These are phyloP conservation scores for Diaporthe sp. DNA, from an alignment of 2,329 filamentous ascomycete species.

Conservation along the genomic window DNA sequence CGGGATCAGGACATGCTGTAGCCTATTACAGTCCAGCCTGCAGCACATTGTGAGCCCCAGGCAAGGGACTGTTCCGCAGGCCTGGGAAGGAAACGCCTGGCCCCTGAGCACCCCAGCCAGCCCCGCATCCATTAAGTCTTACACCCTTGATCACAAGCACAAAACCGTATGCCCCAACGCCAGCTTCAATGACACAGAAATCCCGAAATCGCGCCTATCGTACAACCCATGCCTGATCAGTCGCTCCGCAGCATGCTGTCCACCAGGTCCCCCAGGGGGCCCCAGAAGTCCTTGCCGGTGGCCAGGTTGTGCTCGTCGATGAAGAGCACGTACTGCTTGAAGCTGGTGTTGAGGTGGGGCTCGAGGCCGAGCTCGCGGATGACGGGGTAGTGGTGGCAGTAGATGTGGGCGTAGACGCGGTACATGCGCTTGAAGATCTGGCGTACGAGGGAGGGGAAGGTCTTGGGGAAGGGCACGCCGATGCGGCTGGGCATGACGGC, in stretches of 20 bases:
- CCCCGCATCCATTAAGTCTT: slow-evolving; percentile 4
- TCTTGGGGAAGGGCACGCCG: slow-evolving; percentile 94
- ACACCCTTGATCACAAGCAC: slow-evolving; percentile 40
- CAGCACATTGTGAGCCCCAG: slow-evolving; percentile 16
- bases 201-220: slow-evolving; percentile 5
- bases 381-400: slow-evolving; percentile 99
- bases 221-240: slow-evolving; percentile 56
- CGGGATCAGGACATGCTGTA: neutral
- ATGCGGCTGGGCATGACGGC: slow-evolving; percentile 94
- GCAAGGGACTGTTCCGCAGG: neutral
- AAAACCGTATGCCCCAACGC: slow-evolving; percentile 39
- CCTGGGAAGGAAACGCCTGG: neutral
- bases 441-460: slow-evolving; percentile 87
- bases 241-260: slow-evolving; percentile 98
- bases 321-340: slow-evolving; percentile 99
- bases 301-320: slow-evolving; percentile 96
- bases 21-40: slow-evolving; percentile 28
- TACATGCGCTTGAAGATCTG: slow-evolving; percentile 99
- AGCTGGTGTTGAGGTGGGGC: slow-evolving; percentile 97
- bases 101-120: neutral
- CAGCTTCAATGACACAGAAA: slow-evolving; percentile 33
- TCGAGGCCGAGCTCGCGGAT: slow-evolving; percentile 95
- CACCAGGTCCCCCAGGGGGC: slow-evolving; percentile 92
- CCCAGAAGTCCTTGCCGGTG: slow-evolving; percentile 97
- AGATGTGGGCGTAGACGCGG: slow-evolving; percentile 98